Evolutionary conservation across 1,284 basidiomycete species (phyloP).

Genomic region (Athelia psychrophila): DNA sequence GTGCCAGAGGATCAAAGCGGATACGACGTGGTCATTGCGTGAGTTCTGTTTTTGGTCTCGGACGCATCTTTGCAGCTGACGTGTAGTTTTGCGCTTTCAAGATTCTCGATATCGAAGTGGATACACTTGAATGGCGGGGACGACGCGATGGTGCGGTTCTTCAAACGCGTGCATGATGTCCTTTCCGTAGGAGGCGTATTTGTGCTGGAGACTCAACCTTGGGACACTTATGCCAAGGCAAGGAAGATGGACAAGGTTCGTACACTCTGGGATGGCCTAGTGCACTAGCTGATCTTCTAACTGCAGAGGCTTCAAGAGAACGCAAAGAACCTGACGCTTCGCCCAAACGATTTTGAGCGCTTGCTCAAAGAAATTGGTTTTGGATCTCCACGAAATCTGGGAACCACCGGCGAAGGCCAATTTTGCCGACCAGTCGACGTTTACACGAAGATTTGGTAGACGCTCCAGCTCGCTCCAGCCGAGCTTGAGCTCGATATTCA

Average conservation of each 20-base stretch:
- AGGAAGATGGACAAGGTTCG: constrained; percentile 60
- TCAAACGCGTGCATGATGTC: constrained; percentile 53
- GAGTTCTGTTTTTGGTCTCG: constrained; percentile 22
- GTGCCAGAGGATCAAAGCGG: constrained; percentile 55
- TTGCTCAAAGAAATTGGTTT: constrained; percentile 65
- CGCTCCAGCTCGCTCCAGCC: too few species aligned
- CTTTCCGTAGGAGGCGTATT: constrained; percentile 60
- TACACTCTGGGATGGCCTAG: constrained; percentile 4
- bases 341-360: constrained; percentile 58
- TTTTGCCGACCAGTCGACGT: background rate
- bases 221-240: constrained; percentile 76
- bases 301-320: constrained; percentile 58
- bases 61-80: background rate
- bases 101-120: constrained; percentile 85
- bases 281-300: background rate
- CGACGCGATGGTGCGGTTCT: constrained; percentile 60
- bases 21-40: constrained; percentile 78
- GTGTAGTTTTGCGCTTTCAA: constrained; percentile 24
- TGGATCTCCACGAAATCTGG: constrained; percentile 42
- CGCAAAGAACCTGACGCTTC: constrained; percentile 48
- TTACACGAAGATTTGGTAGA: background rate
- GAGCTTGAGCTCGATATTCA: too few species aligned
- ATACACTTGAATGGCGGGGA: constrained; percentile 80
- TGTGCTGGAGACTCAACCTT: constrained; percentile 75
- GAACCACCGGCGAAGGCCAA: constrained; percentile 51